Base-by-base conservation (phyloP, 2,329 filamentous ascomycete genomes). In the Dactylonectria estremocensis region DNA sequence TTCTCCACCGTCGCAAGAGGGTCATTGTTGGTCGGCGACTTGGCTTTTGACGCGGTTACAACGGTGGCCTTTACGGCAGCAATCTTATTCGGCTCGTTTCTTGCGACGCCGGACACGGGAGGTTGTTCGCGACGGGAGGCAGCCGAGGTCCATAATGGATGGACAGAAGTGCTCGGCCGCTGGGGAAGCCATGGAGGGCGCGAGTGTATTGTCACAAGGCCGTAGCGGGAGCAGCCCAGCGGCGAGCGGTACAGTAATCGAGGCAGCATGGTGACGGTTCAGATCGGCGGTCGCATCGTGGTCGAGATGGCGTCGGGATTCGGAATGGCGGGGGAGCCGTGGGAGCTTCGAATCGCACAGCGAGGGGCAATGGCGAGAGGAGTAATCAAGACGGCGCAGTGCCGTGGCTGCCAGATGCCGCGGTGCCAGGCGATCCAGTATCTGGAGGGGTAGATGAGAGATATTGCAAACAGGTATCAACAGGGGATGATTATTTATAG, bases 1-100 rank as follows among this genome's bases (percentile, higher is more conserved):
- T 83, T 83, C 20, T 83, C 81, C 33, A 73, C 71, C 10, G 65
- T 50, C 33, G 76, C 76, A 50, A 82, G 78, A 53, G 79, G 78
- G 55, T 82, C 80, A 69, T 71, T 72, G 13, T 71, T 73, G 33
- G 68, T 70, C 28, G 69, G 60, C 11, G 68, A 49, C 37, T 69
- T 73, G 9, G 73, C 73, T 13, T 72, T 70, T 20, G 73, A 62
- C 2, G 69, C 67, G 28, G 72, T 52, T 6, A 69, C 62, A 20
- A 70, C 68, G 11, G 68, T 71, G 1, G 74, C 58, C 18, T 76
- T 75, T 54, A 67, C 58, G 9, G 72, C 60, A 22, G 63, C 72
- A 20, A 69, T 50, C 40, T 76, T 72, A 2, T 66, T 57, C 20
- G 71, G 67, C 31, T 72, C 74, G 52, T 68, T 66, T 57, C 60